Base-by-base conservation (phyloP, 2,329 filamentous ascomycete species). In the Alternaria sp. region DNA sequence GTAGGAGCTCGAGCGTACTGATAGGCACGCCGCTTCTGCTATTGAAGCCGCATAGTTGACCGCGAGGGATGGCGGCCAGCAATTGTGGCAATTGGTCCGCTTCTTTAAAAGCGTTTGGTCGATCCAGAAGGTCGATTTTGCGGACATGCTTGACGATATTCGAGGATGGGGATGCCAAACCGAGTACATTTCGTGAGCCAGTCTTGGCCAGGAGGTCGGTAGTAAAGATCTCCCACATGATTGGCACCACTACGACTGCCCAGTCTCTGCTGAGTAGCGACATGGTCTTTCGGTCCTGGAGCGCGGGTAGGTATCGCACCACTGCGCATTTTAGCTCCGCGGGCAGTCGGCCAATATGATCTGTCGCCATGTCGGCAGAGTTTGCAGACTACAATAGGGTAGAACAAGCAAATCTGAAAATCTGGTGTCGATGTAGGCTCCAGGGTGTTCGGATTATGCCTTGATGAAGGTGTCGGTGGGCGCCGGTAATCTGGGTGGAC, bases 381-480 rank as follows among this genome's bases (percentile, higher is more conserved):
- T 21, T 21, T 36, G 15, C 32, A 36, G 32, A 36, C 32, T 36
- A 10, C 7, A 36, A 0, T n/a, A 5, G 0, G 32, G 1, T n/a
- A 0, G 7, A n/a, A 36, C 15, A 36, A 36, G 32, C 1, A n/a
- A n/a, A n/a, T n/a, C 32, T 36, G 32, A 36, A 0, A 1, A 0
- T 36, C 32, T 0, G 13, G 32, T 1, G 32, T 36, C 32, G 1
- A 36, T 36, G 15, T 36, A 9, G 32, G 32, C 32, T 36, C 13
- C 32, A n/a, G 32, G 32, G 32, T 36, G 13, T 36, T 36, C 13
- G 0, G 0, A 8, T 36, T 9, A 36, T 36, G 13, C 32, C 0
- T 36, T n/a, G 15, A 9, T 36, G 4, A 36, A 36, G 0, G 32
- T 36, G 32, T 44, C 19, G 43, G 43, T 44, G 43, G 10, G 43